phyloP scores from a whole-genome alignment of 495 filamentous ascomycete species.

The Copromyces sp. region DNA sequence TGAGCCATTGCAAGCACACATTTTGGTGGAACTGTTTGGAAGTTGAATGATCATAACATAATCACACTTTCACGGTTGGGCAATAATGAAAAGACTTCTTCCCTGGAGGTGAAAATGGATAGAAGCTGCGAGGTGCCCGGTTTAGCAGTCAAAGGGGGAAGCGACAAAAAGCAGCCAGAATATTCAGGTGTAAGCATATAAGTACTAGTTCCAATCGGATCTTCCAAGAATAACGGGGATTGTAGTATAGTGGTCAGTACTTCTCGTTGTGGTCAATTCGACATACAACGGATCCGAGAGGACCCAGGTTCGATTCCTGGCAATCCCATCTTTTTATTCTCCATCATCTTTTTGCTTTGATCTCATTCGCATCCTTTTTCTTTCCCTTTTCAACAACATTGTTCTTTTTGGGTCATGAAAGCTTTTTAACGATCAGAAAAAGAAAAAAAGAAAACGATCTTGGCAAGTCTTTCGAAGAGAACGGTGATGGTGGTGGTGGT shows the following conservation, averaged over 20 bases:
- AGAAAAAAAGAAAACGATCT: background rate
- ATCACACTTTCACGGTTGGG: too few relatives aligned
- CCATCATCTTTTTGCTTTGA: background rate
- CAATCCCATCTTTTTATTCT: background rate
- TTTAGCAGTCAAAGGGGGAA: too few relatives aligned
- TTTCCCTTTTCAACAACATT: background rate
- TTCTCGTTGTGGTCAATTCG: background rate
- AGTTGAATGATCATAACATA: too few relatives aligned
- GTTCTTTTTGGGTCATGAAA: background rate
- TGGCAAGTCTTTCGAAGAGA: background rate
- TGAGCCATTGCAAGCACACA: too few relatives aligned
- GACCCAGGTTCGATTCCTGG: background rate
- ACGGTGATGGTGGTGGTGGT: background rate
- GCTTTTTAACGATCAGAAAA: background rate
- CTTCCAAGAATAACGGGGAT: background rate
- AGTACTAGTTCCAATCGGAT: accelerated
- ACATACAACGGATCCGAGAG: background rate
- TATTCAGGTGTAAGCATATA: background rate
- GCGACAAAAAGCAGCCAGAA: too few relatives aligned
- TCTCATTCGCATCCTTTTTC: background rate
- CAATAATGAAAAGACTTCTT: too few relatives aligned
- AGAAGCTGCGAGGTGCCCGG: too few relatives aligned
- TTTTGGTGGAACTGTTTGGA: too few relatives aligned
- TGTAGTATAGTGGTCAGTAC: background rate
- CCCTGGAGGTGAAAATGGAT: too few relatives aligned